Base-by-base conservation (phyloP, 2,329 filamentous ascomycete species). In the Alternaria infectoria region DNA sequence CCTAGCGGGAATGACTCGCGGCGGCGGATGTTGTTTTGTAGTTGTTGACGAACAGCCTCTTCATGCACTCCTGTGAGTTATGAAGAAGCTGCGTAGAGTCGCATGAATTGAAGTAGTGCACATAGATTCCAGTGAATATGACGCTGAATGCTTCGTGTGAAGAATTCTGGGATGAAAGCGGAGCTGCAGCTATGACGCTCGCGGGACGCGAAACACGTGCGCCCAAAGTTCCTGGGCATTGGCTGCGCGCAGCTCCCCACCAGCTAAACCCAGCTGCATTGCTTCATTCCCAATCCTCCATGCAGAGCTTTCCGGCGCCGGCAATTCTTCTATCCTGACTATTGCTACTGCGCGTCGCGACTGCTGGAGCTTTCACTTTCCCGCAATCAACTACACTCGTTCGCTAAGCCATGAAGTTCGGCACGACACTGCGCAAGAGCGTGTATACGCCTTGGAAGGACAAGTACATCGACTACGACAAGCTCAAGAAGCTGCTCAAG, bases 381-480 rank as follows among this genome's bases (percentile, higher is more conserved):
- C n/a, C 43, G 21, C 47, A 43, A 46, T 30, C 50, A 23, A 11
- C 17, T 8, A 15, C 19, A 19, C 28, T n/a, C 54, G 32, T 3
- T 62, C 59, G 54, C 54, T 57, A 57, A 57, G 63, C 69, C n/a
- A 98, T 99, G 96, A 91, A 93, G 74, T 99, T 97, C 85, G 95
- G 95, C 67, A 93, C 90, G 83, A 97, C 93, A 55, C 87, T 99
- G 64, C 89, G 90, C 74, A 88, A 89, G 74, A 90, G 92, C 63
- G 85, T 92, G 73, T 96, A 98, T 80, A 83, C 87, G 71, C 93
- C 93, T 77, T 99, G 95, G 95, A 92, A 91, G 81, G 92, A 91
- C 79, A 88, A 96, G 76, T 98, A 99, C 84, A 93, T 99, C 77
- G 94, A 98, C 84, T 99, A 99, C 81, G 84, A 87, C 73, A 97